These are phyloP conservation scores for Lobulomyces angularis DNA, from an alignment of 192 early-diverging fungal genomes.

Conservation along the genomic window DNA sequence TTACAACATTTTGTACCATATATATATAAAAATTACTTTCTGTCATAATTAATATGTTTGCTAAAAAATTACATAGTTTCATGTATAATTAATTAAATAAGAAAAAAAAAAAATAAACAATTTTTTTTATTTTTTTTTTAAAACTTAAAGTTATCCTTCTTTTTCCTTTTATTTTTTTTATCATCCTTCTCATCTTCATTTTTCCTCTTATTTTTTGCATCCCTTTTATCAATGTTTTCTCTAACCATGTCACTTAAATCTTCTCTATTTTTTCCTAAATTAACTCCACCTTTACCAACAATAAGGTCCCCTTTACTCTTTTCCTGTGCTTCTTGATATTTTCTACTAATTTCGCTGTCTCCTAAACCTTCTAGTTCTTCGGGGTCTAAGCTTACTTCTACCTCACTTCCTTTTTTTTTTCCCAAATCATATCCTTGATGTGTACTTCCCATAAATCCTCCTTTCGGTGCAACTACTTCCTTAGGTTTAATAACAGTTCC, in stretches of 20 bases:
- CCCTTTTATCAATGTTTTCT: conserved; percentile 61
- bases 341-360: conserved; percentile 57
- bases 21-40: too few species aligned
- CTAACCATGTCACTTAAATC: conserved; percentile 83
- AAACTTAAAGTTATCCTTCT: background rate
- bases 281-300: conserved; percentile 17
- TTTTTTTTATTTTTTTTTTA: background rate
- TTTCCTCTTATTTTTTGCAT: conserved; percentile 59
- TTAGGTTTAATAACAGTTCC: conserved; percentile 82
- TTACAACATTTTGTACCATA: too few species aligned
- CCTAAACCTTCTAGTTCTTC: conserved; percentile 68
- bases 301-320: conserved; percentile 9
- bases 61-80: too few species aligned
- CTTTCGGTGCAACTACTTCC: conserved; percentile 43
- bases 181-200: conserved; percentile 33
- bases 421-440: conserved; percentile 25
- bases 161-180: conserved; percentile 25
- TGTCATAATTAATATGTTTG: too few species aligned
- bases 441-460: conserved; percentile 84
- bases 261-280: conserved; percentile 32
- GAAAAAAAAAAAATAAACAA: background rate
- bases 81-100: background rate
- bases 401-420: conserved; percentile 29
- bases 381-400: conserved; percentile 81
- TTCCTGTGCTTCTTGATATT: conserved; percentile 53